Percentiles rank a stretch among this genome's conserved stretches.
Evolutionary conservation across 305 asterid species (phyloP).

Genomic region (Solanum hybrid): DNA sequence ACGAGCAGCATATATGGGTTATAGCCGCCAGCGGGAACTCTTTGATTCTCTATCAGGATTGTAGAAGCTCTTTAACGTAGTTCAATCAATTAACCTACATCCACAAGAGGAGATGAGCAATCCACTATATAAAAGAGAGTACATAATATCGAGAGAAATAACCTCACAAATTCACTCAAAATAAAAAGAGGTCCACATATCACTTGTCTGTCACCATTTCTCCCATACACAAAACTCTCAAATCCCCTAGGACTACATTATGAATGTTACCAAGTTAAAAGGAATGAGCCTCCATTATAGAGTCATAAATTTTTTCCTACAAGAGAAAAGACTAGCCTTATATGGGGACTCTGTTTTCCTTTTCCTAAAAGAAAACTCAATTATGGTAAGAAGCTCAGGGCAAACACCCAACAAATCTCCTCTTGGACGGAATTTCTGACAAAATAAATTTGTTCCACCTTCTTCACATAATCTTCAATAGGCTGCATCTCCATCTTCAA

Average conservation of each 20-base stretch:
- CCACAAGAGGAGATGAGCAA: neutral
- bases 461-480: neutral
- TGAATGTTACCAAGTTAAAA: neutral
- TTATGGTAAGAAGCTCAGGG: neutral
- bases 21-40: neutral
- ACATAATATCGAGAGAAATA: neutral
- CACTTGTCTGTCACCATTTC: neutral
- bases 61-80: neutral
- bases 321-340: neutral
- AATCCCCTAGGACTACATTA: neutral
- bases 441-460: neutral
- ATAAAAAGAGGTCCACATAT: neutral
- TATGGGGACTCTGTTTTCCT: neutral
- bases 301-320: neutral
- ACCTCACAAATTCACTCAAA: neutral
- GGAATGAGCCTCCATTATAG: neutral
- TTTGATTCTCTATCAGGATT: neutral
- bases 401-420: neutral
- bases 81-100: neutral
- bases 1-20: neutral
- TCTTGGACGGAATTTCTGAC: neutral
- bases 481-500: neutral
- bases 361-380: neutral
- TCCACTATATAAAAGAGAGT: neutral
- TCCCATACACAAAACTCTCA: neutral